These are phyloP conservation scores for Saturnispora sekii DNA, from an alignment of 805 yeast species.

Conservation along the genomic window DNA sequence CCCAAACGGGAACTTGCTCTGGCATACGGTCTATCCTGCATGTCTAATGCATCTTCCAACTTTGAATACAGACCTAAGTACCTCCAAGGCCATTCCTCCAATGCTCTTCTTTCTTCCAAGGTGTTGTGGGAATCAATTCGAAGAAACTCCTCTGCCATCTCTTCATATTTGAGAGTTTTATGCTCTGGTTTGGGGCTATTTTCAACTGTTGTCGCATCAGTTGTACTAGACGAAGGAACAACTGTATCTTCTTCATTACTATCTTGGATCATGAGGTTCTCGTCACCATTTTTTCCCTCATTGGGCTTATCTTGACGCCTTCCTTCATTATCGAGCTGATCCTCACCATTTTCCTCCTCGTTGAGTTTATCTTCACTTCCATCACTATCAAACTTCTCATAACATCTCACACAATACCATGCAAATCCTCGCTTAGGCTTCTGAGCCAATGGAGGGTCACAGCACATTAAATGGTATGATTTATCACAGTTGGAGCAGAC, in stretches of 20 bases:
- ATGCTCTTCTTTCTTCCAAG: constrained; percentile 37
- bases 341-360: background rate
- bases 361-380: background rate
- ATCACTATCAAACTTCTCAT: constrained; percentile 36
- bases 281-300: background rate
- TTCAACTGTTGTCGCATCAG: no score
- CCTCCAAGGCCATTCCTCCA: constrained; percentile 76
- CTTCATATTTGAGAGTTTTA: constrained; percentile 38
- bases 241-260: constrained; percentile 25
- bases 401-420: constrained; percentile 81
- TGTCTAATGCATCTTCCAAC: constrained; percentile 67
- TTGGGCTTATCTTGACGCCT: background rate
- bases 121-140: constrained; percentile 33
- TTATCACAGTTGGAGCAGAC: constrained; percentile 70
- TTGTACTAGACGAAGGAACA: constrained; percentile 2
- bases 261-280: no score
- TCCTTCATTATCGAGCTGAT: background rate
- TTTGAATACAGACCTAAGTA: constrained; percentile 69
- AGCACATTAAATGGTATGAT: constrained; percentile 70
- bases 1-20: constrained; percentile 73
- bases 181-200: constrained; percentile 9
- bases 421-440: constrained; percentile 84
- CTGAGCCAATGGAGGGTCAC: constrained; percentile 71
- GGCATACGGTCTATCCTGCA: constrained; percentile 72
- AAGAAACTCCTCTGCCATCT: constrained; percentile 44